A percentile compares a stretch with the other conserved stretches of the same genome.
These are phyloP conservation scores for Abelmoschus esculentus DNA, from an alignment of 345 rosid genomes.

Conservation along the genomic window DNA sequence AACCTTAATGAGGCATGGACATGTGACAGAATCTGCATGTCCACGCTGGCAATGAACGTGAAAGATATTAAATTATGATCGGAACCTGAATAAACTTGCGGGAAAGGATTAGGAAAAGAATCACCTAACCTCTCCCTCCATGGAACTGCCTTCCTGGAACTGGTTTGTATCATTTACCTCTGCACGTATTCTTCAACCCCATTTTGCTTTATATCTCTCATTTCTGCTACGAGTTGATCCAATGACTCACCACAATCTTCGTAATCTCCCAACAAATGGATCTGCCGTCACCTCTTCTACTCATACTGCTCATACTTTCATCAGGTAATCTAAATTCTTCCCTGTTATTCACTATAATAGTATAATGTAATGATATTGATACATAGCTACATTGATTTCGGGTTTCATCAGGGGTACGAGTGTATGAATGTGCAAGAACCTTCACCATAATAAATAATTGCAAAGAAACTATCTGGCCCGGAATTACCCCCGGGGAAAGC, in stretches of 20 bases:
- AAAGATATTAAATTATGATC: background rate
- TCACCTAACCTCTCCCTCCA: conserved; percentile 4
- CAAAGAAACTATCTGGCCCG: conserved; percentile 76
- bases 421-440: conserved; percentile 36
- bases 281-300: conserved; percentile 23
- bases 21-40: background rate
- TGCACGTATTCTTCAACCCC: conserved; percentile 40
- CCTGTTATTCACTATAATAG: background rate
- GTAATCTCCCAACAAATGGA: background rate
- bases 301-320: conserved; percentile 23
- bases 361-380: background rate
- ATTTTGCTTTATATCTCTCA: conserved; percentile 17
- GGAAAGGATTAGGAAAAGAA: conserved; percentile 42
- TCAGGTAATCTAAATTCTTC: conserved; percentile 29
- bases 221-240: background rate
- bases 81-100: conserved; percentile 41
- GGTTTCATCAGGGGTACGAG: conserved; percentile 29
- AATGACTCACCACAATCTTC: background rate
- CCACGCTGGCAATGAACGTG: background rate
- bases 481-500: conserved; percentile 45
- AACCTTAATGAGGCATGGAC: no score
- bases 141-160: background rate
- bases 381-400: background rate
- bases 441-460: conserved; percentile 71
- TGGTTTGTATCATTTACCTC: conserved; percentile 10